Percentiles rank a stretch among this genome's conserved stretches.
Evolutionary conservation across 257 asterid genomes (phyloP).

Genomic region (Petunia axillaris): DNA sequence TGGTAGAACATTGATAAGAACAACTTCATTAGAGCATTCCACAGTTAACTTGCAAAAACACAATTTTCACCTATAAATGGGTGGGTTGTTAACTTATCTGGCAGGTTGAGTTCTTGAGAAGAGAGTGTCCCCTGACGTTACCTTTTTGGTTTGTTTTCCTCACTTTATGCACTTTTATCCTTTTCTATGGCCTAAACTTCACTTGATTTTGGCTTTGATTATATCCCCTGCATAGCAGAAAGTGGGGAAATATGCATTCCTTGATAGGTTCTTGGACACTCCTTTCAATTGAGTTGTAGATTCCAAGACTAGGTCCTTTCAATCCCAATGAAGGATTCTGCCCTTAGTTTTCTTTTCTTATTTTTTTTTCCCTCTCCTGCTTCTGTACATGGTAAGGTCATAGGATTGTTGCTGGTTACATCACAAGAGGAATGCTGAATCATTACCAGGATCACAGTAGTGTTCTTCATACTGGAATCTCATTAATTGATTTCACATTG

Average conservation of each 20-base stretch:
- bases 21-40: constrained; percentile 34
- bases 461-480: background rate
- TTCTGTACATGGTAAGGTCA: background rate
- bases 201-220: background rate
- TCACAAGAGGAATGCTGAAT: background rate
- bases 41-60: background rate
- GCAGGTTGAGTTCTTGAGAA: background rate
- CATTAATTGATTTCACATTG: background rate
- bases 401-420: background rate
- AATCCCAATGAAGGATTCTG: background rate
- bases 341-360: constrained; percentile 27
- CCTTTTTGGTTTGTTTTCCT: background rate
- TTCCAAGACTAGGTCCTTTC: background rate
- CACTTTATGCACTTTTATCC: background rate
- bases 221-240: background rate
- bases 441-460: background rate
- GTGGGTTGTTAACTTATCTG: background rate
- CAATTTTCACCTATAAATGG: background rate
- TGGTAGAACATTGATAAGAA: constrained; percentile 37
- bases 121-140: background rate
- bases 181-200: background rate
- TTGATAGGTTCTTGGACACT: background rate
- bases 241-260: background rate
- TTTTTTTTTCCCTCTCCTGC: background rate
- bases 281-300: constrained; percentile 9